These are phyloP conservation scores for Metschnikowia aberdeeniae DNA, from an alignment of 805 yeast species.

Conservation along the genomic window DNA sequence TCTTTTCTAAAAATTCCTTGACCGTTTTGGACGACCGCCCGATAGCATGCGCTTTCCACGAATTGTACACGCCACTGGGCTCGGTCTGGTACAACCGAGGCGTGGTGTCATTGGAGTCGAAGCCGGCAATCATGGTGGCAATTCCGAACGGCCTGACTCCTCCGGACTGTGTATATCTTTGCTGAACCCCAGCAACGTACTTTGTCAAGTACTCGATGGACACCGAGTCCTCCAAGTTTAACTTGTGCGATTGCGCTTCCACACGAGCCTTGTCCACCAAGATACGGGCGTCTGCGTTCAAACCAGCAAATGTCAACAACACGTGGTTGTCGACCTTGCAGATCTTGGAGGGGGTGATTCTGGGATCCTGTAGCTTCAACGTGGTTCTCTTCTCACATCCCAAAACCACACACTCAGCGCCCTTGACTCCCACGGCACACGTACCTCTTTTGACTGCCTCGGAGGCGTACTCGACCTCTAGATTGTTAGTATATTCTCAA, in stretches of 20 bases:
- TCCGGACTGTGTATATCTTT: constrained; percentile 94
- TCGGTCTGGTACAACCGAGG: constrained; percentile 93
- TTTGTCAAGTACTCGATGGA: constrained; percentile 87
- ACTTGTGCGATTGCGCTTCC: constrained; percentile 91
- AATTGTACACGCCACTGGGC: constrained; percentile 94
- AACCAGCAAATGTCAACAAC: constrained; percentile 91
- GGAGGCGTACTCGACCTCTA: constrained; percentile 91
- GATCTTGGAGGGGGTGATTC: constrained; percentile 93
- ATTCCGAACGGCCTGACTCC: constrained; percentile 99
- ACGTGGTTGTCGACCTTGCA: constrained; percentile 88
- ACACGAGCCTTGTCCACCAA: constrained; percentile 92
- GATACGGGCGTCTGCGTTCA: constrained; percentile 97
- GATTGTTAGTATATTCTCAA: constrained; percentile 26
- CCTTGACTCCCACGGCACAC: constrained; percentile 96
- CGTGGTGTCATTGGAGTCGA: constrained; percentile 75
- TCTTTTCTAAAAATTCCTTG: constrained; percentile 90
- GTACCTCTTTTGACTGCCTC: constrained; percentile 99
- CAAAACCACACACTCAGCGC: constrained; percentile 79
- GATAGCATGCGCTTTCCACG: constrained; percentile 97
- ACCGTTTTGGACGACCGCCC: constrained; percentile 95
- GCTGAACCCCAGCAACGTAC: constrained; percentile 97
- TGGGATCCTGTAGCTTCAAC: constrained; percentile 89
- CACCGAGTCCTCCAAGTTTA: constrained; percentile 93
- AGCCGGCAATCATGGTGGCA: constrained; percentile 92
- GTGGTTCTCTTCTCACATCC: constrained; percentile 98